Conservation (phyloP, 2,329 filamentous ascomycete species). For the Plectosphaerella plurivora region DNA sequence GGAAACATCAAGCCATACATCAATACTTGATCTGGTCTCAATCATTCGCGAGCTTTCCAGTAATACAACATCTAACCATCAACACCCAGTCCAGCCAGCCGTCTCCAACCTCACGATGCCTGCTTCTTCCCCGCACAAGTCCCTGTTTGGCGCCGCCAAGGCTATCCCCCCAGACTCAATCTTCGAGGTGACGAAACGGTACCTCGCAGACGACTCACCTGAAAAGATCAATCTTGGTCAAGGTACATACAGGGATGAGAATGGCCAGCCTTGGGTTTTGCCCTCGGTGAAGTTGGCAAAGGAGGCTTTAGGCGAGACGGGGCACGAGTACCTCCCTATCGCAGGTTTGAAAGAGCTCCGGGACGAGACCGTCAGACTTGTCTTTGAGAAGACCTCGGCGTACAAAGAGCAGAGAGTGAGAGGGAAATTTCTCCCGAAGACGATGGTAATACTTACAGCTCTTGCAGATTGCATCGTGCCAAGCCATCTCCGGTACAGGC, state of each 20-base stretch:
- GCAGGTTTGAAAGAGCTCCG: conserved; percentile 25
- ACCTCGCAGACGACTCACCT: conserved; percentile 19
- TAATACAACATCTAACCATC: no score
- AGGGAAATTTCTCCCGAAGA: not conserved
- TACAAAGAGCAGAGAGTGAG: conserved; percentile 22
- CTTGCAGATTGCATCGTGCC: conserved; percentile 26
- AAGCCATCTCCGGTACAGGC: conserved; percentile 35
- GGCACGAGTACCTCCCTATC: conserved; percentile 34
- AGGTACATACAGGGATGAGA: conserved; percentile 32
- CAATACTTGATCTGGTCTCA: no score
- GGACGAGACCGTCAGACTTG: conserved; percentile 23
- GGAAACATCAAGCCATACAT: no score
- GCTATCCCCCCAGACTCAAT: conserved; percentile 23
- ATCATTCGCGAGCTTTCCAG: no score
- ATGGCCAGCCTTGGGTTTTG: conserved; percentile 31
- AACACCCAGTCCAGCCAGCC: no score
- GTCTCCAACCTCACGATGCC: no score
- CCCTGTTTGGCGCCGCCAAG: not conserved
- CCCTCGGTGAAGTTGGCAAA: conserved; percentile 27
- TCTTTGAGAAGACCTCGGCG: conserved; percentile 20
- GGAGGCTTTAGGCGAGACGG: conserved; percentile 12
- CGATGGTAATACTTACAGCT: not conserved
- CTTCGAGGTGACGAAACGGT: conserved; percentile 28
- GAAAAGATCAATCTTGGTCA: conserved; percentile 33
- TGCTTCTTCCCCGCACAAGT: not conserved